These are phyloP conservation scores for Penicillium salamii DNA, from an alignment of 495 filamentous ascomycete genomes.

Conservation along the genomic window DNA sequence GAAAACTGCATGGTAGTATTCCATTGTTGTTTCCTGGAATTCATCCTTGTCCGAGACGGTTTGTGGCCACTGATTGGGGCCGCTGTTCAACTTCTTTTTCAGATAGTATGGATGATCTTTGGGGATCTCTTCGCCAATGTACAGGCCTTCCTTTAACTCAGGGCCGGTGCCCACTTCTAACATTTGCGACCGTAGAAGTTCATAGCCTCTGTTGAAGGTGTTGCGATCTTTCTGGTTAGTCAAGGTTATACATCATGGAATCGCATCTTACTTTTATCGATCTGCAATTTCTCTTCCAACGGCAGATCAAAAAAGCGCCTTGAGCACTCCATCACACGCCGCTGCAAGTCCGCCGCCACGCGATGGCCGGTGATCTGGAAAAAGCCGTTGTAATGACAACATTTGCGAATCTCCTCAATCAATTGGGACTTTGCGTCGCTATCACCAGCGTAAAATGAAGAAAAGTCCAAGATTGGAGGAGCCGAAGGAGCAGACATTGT, in stretches of 20 bases:
- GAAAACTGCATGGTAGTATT: conserved; percentile 43
- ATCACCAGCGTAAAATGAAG: conserved; percentile 31
- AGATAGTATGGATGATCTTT: conserved; percentile 37
- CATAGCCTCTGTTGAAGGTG: conserved; percentile 48
- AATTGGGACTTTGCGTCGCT: conserved; percentile 28
- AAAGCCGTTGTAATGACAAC: conserved; percentile 45
- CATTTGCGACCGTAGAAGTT: conserved; percentile 46
- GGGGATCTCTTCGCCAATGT: conserved; percentile 46
- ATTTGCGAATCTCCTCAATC: conserved; percentile 28
- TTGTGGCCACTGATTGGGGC: conserved; percentile 51
- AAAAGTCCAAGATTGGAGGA: conserved; percentile 37
- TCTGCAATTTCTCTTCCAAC: conserved; percentile 48
- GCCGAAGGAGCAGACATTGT: conserved; percentile 21
- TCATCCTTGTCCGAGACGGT: conserved; percentile 36
- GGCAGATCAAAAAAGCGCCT: conserved; percentile 51
- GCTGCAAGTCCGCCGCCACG: conserved; percentile 32
- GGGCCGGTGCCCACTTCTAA: conserved; percentile 45
- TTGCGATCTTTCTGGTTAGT: conserved; percentile 25
- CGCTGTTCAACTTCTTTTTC: conserved; percentile 33
- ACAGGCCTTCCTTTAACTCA: conserved; percentile 52
- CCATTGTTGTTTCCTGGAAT: conserved; percentile 46
- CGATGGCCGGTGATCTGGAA: conserved; percentile 50
- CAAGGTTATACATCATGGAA: not conserved
- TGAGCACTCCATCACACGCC: conserved; percentile 32
- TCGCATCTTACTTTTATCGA: conserved; percentile 35